Evolutionary conservation across 1,284 basidiomycete species (phyloP).

Genomic region (Kalmanozyma brasiliensis): DNA sequence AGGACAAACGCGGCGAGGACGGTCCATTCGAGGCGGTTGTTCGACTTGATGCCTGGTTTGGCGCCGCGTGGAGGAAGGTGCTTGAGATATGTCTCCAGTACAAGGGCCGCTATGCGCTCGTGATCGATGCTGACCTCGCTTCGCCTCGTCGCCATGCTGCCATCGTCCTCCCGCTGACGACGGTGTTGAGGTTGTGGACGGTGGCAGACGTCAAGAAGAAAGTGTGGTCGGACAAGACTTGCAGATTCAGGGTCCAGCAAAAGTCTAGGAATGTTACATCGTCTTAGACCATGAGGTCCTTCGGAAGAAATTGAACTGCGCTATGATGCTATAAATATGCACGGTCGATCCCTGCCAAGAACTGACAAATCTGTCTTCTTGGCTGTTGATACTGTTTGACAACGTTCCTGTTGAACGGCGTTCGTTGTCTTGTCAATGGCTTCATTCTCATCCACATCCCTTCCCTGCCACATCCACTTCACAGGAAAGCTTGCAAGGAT

Average conservation of each 20-base stretch:
- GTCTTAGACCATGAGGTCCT: not conserved
- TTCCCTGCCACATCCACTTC: no score
- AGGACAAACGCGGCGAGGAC: slow-evolving; percentile 49
- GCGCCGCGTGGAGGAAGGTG: slow-evolving; percentile 43
- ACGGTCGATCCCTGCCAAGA: no score
- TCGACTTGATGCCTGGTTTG: slow-evolving; percentile 40
- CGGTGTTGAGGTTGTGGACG: not conserved
- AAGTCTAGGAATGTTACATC: no score
- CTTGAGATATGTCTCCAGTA: slow-evolving; percentile 18
- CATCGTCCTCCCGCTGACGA: not conserved
- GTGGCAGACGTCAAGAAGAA: not conserved
- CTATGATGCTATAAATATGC: no score
- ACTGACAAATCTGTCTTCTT: no score
- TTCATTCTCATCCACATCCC: no score
- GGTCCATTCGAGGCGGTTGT: slow-evolving; percentile 51
- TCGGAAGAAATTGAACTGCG: no score
- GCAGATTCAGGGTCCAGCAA: no score
- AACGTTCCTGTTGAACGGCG: not conserved
- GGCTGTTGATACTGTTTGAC: no score
- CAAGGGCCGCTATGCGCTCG: slow-evolving; percentile 27
- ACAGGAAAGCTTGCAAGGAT: no score
- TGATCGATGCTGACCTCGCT: slow-evolving; percentile 9
- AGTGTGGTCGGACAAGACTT: not conserved
- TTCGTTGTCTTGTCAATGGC: no score
- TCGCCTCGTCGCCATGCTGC: not conserved